Percentiles rank a stretch among this genome's conserved stretches.
These are phyloP conservation scores for Coemansia sp. DNA, from an alignment of 192 early-diverging fungal genomes.

Conservation along the genomic window DNA sequence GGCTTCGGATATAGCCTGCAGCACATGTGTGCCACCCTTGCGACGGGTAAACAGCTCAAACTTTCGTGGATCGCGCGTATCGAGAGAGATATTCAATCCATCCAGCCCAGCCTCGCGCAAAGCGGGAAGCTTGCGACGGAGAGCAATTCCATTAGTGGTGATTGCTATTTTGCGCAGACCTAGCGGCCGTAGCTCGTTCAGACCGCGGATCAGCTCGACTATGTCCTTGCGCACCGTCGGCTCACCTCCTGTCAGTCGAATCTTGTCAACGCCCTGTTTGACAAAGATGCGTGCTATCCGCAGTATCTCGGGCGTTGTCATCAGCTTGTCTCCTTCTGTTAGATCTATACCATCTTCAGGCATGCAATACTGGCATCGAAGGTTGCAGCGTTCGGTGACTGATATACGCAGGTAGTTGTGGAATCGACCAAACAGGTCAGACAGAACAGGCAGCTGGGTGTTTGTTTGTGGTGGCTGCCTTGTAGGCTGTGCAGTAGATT, in stretches of 20 bases:
- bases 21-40: constrained; percentile 74
- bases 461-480: neutral
- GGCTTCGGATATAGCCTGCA: constrained; percentile 73
- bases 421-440: constrained; percentile 78
- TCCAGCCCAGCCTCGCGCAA: constrained; percentile 77
- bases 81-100: constrained; percentile 86
- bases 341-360: constrained; percentile 80
- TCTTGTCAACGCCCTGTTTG: constrained; percentile 84
- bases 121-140: constrained; percentile 75
- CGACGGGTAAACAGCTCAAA: constrained; percentile 91
- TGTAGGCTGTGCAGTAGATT: too few species aligned
- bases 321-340: constrained; percentile 64
- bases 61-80: constrained; percentile 82
- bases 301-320: constrained; percentile 82
- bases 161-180: constrained; percentile 84
- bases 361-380: constrained; percentile 98
- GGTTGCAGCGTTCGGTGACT: constrained; percentile 92
- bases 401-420: constrained; percentile 96
- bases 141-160: constrained; percentile 92
- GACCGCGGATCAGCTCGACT: constrained; percentile 76
- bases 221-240: constrained; percentile 93
- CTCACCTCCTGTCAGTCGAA: constrained; percentile 94
- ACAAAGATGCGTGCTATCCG: constrained; percentile 83
- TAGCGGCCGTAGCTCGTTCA: constrained; percentile 66
- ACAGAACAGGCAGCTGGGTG: constrained; percentile 37